Base-by-base conservation (phyloP, 768 basidiomycete genomes). In the Pholiota microspora region DNA sequence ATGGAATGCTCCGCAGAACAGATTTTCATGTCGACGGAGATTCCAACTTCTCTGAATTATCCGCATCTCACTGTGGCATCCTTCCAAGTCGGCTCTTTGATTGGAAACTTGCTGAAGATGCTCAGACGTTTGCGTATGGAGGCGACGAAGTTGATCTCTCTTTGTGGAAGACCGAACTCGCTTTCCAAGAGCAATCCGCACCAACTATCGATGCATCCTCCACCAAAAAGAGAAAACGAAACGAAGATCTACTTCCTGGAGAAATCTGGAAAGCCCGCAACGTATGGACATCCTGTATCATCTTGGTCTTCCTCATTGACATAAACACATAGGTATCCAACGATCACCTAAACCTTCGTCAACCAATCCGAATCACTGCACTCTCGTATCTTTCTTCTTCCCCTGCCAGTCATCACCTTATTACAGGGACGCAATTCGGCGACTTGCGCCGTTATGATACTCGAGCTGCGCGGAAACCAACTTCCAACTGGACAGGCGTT, bases 191-290 rank as follows among this genome's bases (percentile, higher is more conserved):
- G 27, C 68, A 47, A 56, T 24, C 67, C 7, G 54, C 59, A 12
- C 55, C 67, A 2, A 50, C 55, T 23, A 40, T 50, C 10, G 56
- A 64, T 42, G 49, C 58, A 18, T 29, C 63, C 1, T 31, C 62
- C 9, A 49, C 66, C 8, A 84, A 81, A 62, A 86, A 89, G 63
- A 72, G 88, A 60, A 86, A 86, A 67, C 71, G 84, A 23, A 66
- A 69, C 3, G 79, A 83, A 4, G 68, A 74, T 2, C 62, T 91
- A 2, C 80, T 92, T 46, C 79, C 85, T 0, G 88, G 82, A 0
- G 92, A 94, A 72, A 62, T 86, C 3, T 94, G 92, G 92, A 76
- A 92, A 53, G 91, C 91, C 8, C 88, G 86, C 68, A 94, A 94
- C 66, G 88, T 90, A 53, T 32, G 76, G 62, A 25, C 40, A 27